Evolutionary conservation across 139 green algal species (phyloP).

Genomic region (Chlorella sp.): DNA sequence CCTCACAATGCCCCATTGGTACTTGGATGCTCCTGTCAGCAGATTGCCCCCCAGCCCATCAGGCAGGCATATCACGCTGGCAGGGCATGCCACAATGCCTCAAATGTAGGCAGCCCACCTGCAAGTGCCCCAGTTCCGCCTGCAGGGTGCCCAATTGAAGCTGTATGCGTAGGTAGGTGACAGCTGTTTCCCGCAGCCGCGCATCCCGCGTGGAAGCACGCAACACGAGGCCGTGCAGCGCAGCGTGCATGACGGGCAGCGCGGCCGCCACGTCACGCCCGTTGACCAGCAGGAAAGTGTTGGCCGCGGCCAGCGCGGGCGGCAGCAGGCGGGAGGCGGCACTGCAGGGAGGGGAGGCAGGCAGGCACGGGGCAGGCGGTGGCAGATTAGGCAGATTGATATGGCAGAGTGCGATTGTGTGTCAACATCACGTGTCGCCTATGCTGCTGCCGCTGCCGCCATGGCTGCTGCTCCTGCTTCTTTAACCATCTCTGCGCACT

Average conservation of each 20-base stretch:
- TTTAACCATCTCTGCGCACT: too few species aligned
- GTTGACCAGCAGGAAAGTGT: slow-evolving; percentile 53
- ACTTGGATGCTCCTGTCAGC: too few species aligned
- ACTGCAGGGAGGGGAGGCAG: background rate
- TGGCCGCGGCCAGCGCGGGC: slow-evolving; percentile 40
- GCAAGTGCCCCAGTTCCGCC: background rate
- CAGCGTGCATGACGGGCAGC: slow-evolving; percentile 33
- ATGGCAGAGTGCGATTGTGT: too few species aligned
- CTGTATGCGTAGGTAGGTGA: slow-evolving; percentile 50
- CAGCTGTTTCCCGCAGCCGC: slow-evolving; percentile 38
- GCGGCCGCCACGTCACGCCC: slow-evolving; percentile 44
- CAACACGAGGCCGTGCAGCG: slow-evolving; percentile 24
- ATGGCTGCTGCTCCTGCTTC: too few species aligned
- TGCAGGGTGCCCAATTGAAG: slow-evolving; percentile 41
- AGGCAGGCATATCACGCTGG: too few species aligned
- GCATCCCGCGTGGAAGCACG: slow-evolving; percentile 21
- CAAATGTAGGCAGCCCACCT: too few species aligned
- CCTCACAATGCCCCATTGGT: too few species aligned
- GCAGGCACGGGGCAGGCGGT: background rate
- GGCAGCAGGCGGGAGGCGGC: background rate
- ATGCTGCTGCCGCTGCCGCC: too few species aligned
- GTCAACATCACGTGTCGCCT: too few species aligned
- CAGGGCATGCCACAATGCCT: too few species aligned
- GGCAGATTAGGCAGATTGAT: too few species aligned
- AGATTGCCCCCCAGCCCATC: too few species aligned